Percentiles rank a stretch among this genome's conserved stretches.
phyloP scores from a whole-genome alignment of 192 early-diverging fungal species.

The Backusella tarrabulga region DNA sequence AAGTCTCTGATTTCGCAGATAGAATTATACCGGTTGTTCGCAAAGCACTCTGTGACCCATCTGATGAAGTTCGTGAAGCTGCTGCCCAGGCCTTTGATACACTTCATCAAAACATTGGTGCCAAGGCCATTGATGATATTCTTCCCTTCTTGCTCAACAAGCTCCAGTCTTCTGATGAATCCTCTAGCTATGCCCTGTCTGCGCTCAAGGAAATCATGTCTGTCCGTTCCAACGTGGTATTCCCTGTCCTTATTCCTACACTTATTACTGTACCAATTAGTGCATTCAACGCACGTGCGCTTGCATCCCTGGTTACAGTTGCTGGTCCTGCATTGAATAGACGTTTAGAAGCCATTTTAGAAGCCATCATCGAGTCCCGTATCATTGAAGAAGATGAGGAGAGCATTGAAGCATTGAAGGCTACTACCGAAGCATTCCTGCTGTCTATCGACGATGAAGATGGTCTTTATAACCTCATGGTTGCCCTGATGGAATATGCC shows the following conservation, averaged over 20 bases:
- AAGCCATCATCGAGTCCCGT: conserved; percentile 79
- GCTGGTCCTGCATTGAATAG: conserved; percentile 83
- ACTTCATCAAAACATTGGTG: conserved; percentile 86
- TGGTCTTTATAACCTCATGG: conserved; percentile 77
- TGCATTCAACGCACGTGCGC: conserved; percentile 88
- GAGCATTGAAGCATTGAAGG: conserved; percentile 64
- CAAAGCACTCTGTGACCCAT: conserved; percentile 83
- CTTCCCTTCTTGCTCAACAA: conserved; percentile 86
- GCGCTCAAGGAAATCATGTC: conserved; percentile 98
- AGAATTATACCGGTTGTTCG: conserved; percentile 82
- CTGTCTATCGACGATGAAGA: conserved; percentile 79
- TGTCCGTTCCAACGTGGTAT: conserved; percentile 94
- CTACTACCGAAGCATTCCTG: conserved; percentile 72
- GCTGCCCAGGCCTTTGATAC: conserved; percentile 96
- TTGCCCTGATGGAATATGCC: conserved; percentile 72
- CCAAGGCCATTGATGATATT: conserved; percentile 91
- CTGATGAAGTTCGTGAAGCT: conserved; percentile 85
- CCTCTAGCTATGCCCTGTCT: conserved; percentile 77
- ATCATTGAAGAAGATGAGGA: conserved; percentile 62
- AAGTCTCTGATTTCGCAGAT: conserved; percentile 83
- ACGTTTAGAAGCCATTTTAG: conserved; percentile 78
- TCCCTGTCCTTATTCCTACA: conserved; percentile 97
- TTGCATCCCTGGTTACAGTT: conserved; percentile 87
- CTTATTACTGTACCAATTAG: conserved; percentile 86
- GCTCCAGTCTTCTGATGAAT: conserved; percentile 59